Base-by-base conservation (phyloP, 129 eudicot species). In the Tagetes patula region DNA sequence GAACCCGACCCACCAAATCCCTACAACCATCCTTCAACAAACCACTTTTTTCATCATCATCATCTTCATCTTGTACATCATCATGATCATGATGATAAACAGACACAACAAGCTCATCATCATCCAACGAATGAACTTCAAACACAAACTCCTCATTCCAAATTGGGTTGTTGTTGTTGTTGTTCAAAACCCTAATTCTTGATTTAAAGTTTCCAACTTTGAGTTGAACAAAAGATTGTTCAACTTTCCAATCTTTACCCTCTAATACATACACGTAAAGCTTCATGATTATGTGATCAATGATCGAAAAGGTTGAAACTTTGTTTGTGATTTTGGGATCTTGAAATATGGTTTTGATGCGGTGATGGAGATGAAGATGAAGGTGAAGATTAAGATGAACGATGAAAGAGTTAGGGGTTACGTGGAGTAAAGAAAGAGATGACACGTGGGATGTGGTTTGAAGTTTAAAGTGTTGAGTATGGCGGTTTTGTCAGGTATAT, bases 131-230 rank as follows among this genome's bases (percentile, higher is more conserved):
- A 74, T 66, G 76, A 41, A 90, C 87, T 49, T 86, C 87, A 74
- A 90, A 93, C 2, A 79, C 92, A 80, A 93, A 93, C 75, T 93
- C 98, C 78, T 93, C 98, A 64, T 93, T 93, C 96, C 96, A 93
- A 79, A 86, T 50, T 3, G 96, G 96, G 80, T 82, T 88, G 5
- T 54, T 70, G 0, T 86, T 70, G 0, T 86, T 82, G 74, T 84
- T 83, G 61, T 38, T 86, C 71, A 87, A 70, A 70, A 82, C 83
- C 83, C 91, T 78, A 0, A 92, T 85, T 69, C 86, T 87, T 50
- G 96, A 84, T 83, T 87, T 93, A 50, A 58, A 77, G 32, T 83
- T 87, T 1, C 98, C 98, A 40, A 90, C 80, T 77, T 79, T 81
- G 10, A 93, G 79, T 78, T 84, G 86, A 32, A 87, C 77, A 33